Evolutionary conservation across 2,329 filamentous ascomycete genomes (phyloP).

Genomic region (Phialemonium atrogriseum): DNA sequence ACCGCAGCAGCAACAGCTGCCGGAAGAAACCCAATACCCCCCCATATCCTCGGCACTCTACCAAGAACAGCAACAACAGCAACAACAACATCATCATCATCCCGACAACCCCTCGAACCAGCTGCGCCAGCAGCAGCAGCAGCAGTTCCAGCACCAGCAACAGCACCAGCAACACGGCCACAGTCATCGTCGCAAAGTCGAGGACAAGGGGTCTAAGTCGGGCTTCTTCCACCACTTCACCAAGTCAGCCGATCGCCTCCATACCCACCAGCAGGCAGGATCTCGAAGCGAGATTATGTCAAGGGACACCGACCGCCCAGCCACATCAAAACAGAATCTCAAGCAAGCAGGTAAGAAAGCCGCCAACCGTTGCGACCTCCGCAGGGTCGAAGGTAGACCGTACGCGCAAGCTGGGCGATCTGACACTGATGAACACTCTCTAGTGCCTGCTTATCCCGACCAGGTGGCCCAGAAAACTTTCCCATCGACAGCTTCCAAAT

Average conservation of each 20-base stretch:
- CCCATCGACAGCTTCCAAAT: conserved; percentile 37
- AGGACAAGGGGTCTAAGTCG: conserved; percentile 35
- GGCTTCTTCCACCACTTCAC: conserved; percentile 44
- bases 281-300: conserved; percentile 29
- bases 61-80: conserved; percentile 7
- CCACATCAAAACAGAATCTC: conserved; percentile 18
- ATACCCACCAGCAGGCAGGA: conserved; percentile 24
- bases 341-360: conserved; percentile 25
- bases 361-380: no score
- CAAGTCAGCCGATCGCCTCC: conserved; percentile 30
- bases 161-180: conserved; percentile 23
- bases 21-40: conserved; percentile 16
- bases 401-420: no score
- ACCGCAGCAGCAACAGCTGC: conserved; percentile 14
- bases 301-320: conserved; percentile 23
- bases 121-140: conserved; percentile 14
- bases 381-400: no score
- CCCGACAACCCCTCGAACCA: conserved; percentile 9
- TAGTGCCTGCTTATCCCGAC: conserved; percentile 13
- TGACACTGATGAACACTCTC: no score
- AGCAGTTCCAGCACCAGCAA: conserved; percentile 13
- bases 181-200: conserved; percentile 26
- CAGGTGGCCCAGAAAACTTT: conserved; percentile 27
- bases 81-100: conserved; percentile 15
- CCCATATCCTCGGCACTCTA: conserved; percentile 19